These are phyloP conservation scores for Citrullus mucosospermus DNA, from an alignment of 306 rosid genomes.

Conservation along the genomic window DNA sequence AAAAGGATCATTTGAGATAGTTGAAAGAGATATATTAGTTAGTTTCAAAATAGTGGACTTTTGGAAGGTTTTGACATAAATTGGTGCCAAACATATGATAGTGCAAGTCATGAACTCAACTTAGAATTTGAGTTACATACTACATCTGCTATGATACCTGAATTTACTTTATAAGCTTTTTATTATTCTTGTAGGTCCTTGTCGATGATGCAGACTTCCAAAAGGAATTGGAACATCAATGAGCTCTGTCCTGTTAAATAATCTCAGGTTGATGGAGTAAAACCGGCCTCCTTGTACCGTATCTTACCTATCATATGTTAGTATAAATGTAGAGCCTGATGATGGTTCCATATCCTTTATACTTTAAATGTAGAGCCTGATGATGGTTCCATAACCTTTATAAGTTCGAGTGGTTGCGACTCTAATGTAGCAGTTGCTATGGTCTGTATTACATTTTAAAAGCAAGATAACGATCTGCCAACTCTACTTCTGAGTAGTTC, in stretches of 20 bases:
- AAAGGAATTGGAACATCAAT: slow-evolving; percentile 74
- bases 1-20: background rate
- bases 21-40: background rate
- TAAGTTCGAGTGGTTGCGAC: background rate
- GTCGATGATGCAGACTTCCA: slow-evolving; percentile 81
- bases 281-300: background rate
- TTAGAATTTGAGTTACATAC: background rate
- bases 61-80: background rate
- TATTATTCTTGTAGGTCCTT: slow-evolving; percentile 40
- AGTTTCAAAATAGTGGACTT: background rate
- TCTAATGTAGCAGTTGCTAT: background rate
- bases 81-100: background rate
- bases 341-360: background rate
- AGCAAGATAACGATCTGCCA: background rate
- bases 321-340: background rate
- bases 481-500: background rate
- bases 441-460: background rate
- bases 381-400: background rate
- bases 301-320: background rate
- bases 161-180: background rate
- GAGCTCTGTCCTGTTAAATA: background rate
- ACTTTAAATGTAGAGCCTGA: background rate
- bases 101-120: background rate
- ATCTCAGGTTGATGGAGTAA: background rate
- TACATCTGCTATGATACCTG: background rate